Base-by-base conservation (phyloP, 2,329 filamentous ascomycete genomes). In the Westerdykella sp. region DNA sequence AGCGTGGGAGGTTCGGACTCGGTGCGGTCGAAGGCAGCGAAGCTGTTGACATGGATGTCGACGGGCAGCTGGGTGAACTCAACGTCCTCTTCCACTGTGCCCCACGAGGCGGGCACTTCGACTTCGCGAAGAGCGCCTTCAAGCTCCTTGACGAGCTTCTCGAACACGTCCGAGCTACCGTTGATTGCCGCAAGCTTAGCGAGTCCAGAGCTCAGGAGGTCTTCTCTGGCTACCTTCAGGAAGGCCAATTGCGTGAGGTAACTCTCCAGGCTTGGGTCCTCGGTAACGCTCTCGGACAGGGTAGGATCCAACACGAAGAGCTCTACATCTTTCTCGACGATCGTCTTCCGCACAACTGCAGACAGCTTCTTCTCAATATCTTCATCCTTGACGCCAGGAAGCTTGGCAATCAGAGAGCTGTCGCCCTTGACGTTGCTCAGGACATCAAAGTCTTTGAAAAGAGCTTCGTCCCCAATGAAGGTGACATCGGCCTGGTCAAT, bases 291-390 rank as follows among this genome's bases (percentile, higher is more conserved):
- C 31, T 83, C 78, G 6, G 81, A 83, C 40, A 75, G 75, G 1
- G 83, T 73, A 5, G 84, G 74, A 62, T 98, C 88, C 12, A 97
- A 67, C 28, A 94, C 71, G 55, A 83, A 85, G 30, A 98, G 75
- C 49, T 83, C 72, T 28, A 90, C 73, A 28, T 77, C 76, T 67
- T 86, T 87, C 58, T 81, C 75, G 42, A 81, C 79, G 40, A 96
- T 69, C 12, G 77, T 74, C 68, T 85, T 87, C 61, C 85, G 83
- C 51, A 93, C 79, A 37, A 73, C 66, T 31, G 76, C 74, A 2
- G 87, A 80, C 5, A 98, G 73, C 56, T 86, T 83, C 78, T 94
- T 95, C 73, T 97, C 91, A 6, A 90, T 66, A 30, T 96, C 89
- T 36, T 94, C 91, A 40, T 88, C 80, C 71, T 95, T 95, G 65